Evolutionary conservation across 441 rosid genomes (phyloP).

Genomic region (Aleurites moluccanus): DNA sequence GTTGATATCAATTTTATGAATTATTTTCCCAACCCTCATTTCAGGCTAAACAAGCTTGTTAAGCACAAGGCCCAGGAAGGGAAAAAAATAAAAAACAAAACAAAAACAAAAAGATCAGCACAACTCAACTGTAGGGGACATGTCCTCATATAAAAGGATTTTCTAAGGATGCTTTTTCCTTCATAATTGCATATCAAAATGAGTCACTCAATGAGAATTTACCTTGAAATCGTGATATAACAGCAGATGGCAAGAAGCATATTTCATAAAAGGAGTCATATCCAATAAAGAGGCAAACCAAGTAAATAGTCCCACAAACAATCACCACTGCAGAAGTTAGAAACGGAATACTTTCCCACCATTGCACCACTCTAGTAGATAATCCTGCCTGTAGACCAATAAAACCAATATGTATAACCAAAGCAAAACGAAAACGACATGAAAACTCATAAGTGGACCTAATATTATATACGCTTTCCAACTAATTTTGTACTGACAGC

Average conservation of each 20-base stretch:
- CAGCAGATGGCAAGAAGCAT: slow-evolving; percentile 82
- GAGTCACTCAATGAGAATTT: slow-evolving; percentile 16
- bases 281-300: slow-evolving; percentile 75
- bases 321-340: slow-evolving; percentile 76
- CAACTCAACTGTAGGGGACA: background rate
- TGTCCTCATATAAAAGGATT: too few species aligned
- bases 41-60: slow-evolving; percentile 1
- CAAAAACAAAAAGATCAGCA: background rate
- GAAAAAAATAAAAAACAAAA: too few species aligned
- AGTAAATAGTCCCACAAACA: slow-evolving; percentile 65
- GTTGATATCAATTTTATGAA: background rate
- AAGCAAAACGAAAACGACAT: background rate
- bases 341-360: slow-evolving; percentile 93
- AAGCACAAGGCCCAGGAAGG: background rate
- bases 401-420: background rate
- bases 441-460: background rate
- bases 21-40: background rate
- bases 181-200: slow-evolving; percentile 5
- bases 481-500: background rate
- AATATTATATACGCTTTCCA: background rate
- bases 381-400: slow-evolving; percentile 63
- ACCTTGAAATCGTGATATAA: slow-evolving; percentile 81
- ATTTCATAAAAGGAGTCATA: slow-evolving; percentile 78
- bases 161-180: background rate
- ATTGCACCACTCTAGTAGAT: slow-evolving; percentile 67